A percentile compares a stretch with the other conserved stretches of the same genome.
Evolutionary conservation across 2,329 filamentous ascomycete genomes (phyloP).

Genomic region (Cytospora piceae): DNA sequence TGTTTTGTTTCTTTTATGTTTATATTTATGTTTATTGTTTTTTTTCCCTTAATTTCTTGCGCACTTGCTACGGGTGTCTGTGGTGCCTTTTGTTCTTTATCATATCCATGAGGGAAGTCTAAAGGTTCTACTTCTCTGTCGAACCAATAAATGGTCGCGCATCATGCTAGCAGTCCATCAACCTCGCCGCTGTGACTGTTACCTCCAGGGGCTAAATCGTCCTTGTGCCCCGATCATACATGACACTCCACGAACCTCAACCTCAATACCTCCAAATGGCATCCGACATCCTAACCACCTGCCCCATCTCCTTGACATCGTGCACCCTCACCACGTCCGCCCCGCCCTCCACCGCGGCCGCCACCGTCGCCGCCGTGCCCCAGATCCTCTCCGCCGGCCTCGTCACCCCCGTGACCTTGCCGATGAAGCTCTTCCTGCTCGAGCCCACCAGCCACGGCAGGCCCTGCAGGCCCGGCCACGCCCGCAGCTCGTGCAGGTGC

Average conservation of each 20-base stretch:
- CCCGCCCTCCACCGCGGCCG: conserved; percentile 82
- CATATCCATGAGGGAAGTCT: no score
- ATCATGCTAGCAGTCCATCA: no score
- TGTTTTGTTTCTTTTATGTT: no score
- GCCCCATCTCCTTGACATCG: conserved; percentile 83
- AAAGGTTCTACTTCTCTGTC: no score
- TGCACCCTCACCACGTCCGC: conserved; percentile 93
- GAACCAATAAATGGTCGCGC: no score
- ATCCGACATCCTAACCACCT: conserved; percentile 86
- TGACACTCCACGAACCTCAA: not conserved
- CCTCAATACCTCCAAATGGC: conserved; percentile 74
- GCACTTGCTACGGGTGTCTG: no score
- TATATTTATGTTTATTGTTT: no score
- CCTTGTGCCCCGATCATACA: not conserved
- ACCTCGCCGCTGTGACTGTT: no score
- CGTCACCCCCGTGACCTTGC: conserved; percentile 75
- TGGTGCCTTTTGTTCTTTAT: no score
- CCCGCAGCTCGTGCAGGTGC: conserved; percentile 64
- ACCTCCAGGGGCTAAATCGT: not conserved
- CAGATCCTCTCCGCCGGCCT: conserved; percentile 72
- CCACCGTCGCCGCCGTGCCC: conserved; percentile 88
- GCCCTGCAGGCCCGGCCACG: conserved; percentile 65
- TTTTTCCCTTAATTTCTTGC: no score
- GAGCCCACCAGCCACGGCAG: conserved; percentile 89
- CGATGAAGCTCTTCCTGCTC: conserved; percentile 89